Evolutionary conservation across 2,329 filamentous ascomycete genomes (phyloP).

Genomic region (Pezicula rhizophila): DNA sequence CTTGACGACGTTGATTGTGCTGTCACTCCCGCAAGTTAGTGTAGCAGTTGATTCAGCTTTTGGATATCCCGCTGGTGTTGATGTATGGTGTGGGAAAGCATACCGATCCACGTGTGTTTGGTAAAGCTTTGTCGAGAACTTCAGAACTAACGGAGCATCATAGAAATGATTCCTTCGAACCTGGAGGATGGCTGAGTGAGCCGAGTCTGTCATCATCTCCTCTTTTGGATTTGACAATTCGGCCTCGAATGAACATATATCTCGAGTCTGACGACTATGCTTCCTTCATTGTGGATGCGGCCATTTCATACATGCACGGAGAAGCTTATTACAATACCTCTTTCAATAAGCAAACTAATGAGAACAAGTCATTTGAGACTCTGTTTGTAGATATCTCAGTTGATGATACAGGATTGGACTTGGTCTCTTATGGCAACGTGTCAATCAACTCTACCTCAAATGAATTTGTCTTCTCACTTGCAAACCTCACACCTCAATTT

Average conservation of each 20-base stretch:
- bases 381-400: conserved; percentile 23
- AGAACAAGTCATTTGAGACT: conserved; percentile 11
- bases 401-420: conserved; percentile 13
- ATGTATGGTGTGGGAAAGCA: conserved; percentile 1
- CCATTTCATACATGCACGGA: conserved; percentile 31
- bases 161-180: conserved; percentile 40
- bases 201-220: conserved; percentile 29
- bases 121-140: neutral
- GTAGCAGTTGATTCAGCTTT: neutral
- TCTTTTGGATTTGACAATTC: conserved; percentile 34
- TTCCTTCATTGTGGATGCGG: conserved; percentile 36
- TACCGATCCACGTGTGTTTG: conserved; percentile 10
- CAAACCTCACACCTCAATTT: conserved; percentile 16
- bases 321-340: conserved; percentile 22
- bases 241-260: conserved; percentile 40
- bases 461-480: conserved; percentile 29
- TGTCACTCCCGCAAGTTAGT: neutral
- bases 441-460: conserved; percentile 29
- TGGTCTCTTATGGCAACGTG: conserved; percentile 22
- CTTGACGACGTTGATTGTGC: neutral
- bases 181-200: conserved; percentile 37
- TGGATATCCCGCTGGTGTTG: neutral
- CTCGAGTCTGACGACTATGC: conserved; percentile 31
- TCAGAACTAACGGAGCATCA: neutral
- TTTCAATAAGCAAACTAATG: conserved; percentile 12